These are phyloP conservation scores for Buxus sempervirens DNA, from an alignment of 164 flowering plant species.

Conservation along the genomic window DNA sequence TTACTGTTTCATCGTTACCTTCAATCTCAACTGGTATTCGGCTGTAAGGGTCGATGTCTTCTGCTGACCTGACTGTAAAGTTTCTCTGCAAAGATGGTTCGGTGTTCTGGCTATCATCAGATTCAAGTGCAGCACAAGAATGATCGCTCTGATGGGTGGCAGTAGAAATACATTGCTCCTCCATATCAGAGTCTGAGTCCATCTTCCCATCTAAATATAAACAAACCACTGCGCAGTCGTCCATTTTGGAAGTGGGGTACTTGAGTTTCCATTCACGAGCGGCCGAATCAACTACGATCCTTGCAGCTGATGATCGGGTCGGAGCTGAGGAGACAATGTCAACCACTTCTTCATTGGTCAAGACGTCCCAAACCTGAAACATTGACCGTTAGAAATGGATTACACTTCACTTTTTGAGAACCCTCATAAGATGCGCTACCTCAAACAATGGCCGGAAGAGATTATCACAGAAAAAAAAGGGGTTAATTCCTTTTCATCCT, in stretches of 20 bases:
- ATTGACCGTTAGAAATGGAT: conserved; percentile 1
- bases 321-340: conserved; percentile 73
- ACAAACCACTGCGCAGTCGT: conserved; percentile 93
- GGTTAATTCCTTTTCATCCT: no score
- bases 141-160: conserved; percentile 57
- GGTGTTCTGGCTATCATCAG: conserved; percentile 63
- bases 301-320: conserved; percentile 66
- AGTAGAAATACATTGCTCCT: conserved; percentile 57
- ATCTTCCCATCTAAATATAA: conserved; percentile 75
- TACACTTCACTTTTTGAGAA: not conserved
- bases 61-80: conserved; percentile 63
- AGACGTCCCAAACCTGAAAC: conserved; percentile 88
- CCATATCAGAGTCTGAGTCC: conserved; percentile 77
- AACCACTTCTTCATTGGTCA: conserved; percentile 91
- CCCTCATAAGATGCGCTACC: not conserved
- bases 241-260: conserved; percentile 94
- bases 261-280: conserved; percentile 85
- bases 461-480: not conserved
- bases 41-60: conserved; percentile 35
- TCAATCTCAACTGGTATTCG: conserved; percentile 28
- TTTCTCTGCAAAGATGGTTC: conserved; percentile 75
- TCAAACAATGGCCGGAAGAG: not conserved
- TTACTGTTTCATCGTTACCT: conserved; percentile 25
- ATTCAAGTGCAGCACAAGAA: conserved; percentile 56
- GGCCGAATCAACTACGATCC: conserved; percentile 72